Evolutionary conservation across 164 flowering plant genomes (phyloP).

Genomic region (Dillenia turbinata): DNA sequence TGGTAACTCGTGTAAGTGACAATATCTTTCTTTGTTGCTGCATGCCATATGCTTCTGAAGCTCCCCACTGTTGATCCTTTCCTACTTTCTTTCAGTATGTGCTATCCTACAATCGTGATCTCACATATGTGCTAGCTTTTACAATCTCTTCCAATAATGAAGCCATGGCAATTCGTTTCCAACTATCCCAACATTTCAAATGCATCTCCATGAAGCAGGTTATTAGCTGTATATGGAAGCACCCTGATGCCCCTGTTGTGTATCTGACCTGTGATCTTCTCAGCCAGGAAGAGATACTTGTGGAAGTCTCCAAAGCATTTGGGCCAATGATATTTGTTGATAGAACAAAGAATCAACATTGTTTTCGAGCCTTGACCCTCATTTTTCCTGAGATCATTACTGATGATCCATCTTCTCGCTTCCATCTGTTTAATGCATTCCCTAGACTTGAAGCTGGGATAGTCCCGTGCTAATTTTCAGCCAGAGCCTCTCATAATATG

Average conservation of each 20-base stretch:
- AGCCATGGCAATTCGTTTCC: neutral
- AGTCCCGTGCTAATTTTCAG: conserved; percentile 43
- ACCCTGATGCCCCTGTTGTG: conserved; percentile 64
- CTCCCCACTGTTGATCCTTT: too few species aligned
- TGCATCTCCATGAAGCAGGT: conserved; percentile 39
- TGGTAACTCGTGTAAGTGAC: too few species aligned
- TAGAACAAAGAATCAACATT: conserved; percentile 39
- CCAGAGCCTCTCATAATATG: conserved; percentile 82
- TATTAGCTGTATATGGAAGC: conserved; percentile 88
- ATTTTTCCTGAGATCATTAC: conserved; percentile 59
- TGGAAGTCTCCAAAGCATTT: conserved; percentile 60
- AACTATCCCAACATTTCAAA: neutral
- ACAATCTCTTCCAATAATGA: too few species aligned
- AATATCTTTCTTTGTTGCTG: too few species aligned
- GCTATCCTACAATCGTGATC: too few species aligned
- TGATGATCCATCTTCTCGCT: conserved; percentile 64
- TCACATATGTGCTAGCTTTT: too few species aligned
- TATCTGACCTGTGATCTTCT: conserved; percentile 80
- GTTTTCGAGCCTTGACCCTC: conserved; percentile 39
- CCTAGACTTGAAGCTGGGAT: conserved; percentile 50
- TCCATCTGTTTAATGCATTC: conserved; percentile 64
- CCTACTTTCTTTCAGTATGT: too few species aligned
- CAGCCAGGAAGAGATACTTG: conserved; percentile 80
- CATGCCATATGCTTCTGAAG: too few species aligned
- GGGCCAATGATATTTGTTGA: conserved; percentile 78